Conservation (phyloP, 2,329 filamentous ascomycete genomes). For the Cercospora sp. region DNA sequence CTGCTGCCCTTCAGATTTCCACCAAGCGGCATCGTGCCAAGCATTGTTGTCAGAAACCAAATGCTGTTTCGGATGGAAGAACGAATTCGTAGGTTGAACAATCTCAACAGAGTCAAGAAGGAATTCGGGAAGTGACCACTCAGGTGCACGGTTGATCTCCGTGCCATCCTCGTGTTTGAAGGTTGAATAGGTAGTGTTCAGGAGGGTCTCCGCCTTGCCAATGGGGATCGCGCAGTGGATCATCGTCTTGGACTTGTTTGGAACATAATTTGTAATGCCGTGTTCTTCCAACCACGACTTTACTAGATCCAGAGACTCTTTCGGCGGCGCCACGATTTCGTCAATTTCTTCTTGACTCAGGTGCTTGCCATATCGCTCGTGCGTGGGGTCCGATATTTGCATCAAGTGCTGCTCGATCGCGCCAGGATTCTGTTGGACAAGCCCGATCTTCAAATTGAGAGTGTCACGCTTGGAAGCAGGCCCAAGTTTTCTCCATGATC, state of each 20-base stretch:
- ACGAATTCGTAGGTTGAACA: slow-evolving; percentile 62
- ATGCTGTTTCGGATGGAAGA: slow-evolving; percentile 45
- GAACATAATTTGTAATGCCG: slow-evolving; percentile 48
- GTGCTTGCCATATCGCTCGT: slow-evolving; percentile 55
- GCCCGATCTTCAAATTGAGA: slow-evolving; percentile 58
- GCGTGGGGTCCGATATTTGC: slow-evolving; percentile 56
- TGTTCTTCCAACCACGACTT: slow-evolving; percentile 58
- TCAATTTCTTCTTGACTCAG: slow-evolving; percentile 55
- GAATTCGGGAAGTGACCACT: slow-evolving; percentile 60
- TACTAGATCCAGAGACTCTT: slow-evolving; percentile 55
- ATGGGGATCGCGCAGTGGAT: slow-evolving; percentile 56
- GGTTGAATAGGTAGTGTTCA: slow-evolving; percentile 55
- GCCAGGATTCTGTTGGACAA: slow-evolving; percentile 59
- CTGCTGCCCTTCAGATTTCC: slow-evolving; percentile 5
- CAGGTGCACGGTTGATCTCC: slow-evolving; percentile 53
- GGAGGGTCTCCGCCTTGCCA: slow-evolving; percentile 52
- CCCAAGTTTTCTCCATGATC: slow-evolving; percentile 52
- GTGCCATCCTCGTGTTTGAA: slow-evolving; percentile 57
- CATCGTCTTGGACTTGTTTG: slow-evolving; percentile 60
- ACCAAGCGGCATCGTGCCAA: slow-evolving; percentile 13
- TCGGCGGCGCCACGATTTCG: slow-evolving; percentile 54
- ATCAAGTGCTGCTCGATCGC: slow-evolving; percentile 58
- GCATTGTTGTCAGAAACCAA: background rate
- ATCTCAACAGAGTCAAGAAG: slow-evolving; percentile 60
- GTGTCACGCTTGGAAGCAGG: slow-evolving; percentile 52